These are phyloP conservation scores for Centaurea solstitialis DNA, from an alignment of 129 eudicot species.

Conservation along the genomic window DNA sequence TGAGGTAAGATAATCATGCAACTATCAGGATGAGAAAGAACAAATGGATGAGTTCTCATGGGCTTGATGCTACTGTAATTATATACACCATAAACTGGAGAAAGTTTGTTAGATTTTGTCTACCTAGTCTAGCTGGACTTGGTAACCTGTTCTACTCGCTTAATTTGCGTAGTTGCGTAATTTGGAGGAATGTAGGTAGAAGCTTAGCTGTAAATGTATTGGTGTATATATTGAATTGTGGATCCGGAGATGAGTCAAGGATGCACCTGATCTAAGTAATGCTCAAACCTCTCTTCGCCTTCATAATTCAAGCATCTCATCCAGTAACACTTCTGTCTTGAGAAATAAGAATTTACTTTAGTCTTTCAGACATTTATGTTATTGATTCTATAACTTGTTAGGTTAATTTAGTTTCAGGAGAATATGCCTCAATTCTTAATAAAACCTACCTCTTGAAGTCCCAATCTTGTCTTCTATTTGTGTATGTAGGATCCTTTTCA, in stretches of 20 bases:
- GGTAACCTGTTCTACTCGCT: neutral
- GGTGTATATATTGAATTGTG: neutral
- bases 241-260: neutral
- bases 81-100: neutral
- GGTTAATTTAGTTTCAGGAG: neutral
- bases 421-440: neutral
- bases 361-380: neutral
- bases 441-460: neutral
- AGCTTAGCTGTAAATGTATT: neutral
- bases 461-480: neutral
- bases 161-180: neutral
- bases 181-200: neutral
- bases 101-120: neutral
- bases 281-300: neutral
- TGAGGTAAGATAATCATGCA: neutral
- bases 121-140: neutral
- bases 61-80: neutral
- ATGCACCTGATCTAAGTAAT: neutral
- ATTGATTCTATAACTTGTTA: neutral
- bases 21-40: neutral
- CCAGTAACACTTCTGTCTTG: neutral
- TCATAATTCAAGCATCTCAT: neutral
- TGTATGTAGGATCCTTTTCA: neutral
- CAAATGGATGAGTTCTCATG: neutral
- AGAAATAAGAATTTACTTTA: neutral